phyloP scores from a whole-genome alignment of 1,284 basidiomycete species.

The Golubevia pallescens region DNA sequence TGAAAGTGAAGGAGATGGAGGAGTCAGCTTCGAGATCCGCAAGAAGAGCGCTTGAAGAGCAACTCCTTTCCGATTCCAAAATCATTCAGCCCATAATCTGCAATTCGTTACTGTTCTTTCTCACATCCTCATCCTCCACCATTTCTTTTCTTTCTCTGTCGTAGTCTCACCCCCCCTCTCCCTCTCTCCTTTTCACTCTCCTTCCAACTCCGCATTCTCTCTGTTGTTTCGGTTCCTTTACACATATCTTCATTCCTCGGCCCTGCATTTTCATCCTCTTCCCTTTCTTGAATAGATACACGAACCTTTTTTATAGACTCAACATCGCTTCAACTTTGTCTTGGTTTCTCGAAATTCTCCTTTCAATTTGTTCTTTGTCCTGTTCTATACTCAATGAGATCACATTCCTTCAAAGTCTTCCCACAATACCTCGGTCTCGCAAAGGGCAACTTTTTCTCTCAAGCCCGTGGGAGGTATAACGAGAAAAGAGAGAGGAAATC shows the following conservation, averaged over 20 bases:
- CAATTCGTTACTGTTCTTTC: background rate
- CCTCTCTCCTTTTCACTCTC: conserved; percentile 1
- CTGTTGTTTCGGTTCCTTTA: background rate
- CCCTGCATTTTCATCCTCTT: background rate
- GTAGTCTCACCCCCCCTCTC: background rate
- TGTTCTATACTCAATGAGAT: no score
- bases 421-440: no score
- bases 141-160: background rate
- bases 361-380: no score
- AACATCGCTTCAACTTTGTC: no score
- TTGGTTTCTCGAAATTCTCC: no score
- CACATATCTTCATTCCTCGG: background rate
- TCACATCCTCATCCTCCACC: background rate
- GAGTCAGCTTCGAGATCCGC: background rate
- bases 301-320: background rate
- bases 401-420: no score
- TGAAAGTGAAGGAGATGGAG: background rate
- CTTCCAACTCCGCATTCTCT: background rate
- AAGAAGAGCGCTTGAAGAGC: background rate
- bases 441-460: no score
- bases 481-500: no score
- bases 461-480: no score
- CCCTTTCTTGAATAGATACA: background rate
- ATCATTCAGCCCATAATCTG: no score
- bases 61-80: background rate